Percentiles rank a stretch among this genome's conserved stretches.
Conservation (phyloP, 1,284 basidiomycete species). For the Anthracocystis panici-leucophaei region DNA sequence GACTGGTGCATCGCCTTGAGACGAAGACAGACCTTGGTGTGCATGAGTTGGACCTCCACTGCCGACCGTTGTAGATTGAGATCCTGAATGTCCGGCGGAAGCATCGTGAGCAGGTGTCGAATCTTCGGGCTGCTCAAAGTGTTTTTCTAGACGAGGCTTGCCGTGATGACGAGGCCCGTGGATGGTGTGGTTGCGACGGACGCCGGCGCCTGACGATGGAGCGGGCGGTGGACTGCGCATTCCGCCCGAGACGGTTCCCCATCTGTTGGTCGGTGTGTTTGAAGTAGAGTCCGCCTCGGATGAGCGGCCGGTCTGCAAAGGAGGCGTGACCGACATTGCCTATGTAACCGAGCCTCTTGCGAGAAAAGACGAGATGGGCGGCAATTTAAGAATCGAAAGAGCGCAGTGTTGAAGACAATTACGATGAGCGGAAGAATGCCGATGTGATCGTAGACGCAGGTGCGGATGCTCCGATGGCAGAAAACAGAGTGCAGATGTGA, state of each 20-base stretch:
- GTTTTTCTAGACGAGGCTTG: conserved; percentile 50
- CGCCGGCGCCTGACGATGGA: conserved; percentile 43
- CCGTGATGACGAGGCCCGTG: conserved; percentile 44
- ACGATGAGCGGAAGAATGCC: not conserved
- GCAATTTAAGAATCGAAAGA: not conserved
- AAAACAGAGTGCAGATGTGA: not conserved
- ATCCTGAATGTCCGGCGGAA: not conserved
- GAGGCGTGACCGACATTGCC: conserved; percentile 36
- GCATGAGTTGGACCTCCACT: not conserved
- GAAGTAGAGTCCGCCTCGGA: conserved; percentile 11
- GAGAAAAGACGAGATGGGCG: no score
- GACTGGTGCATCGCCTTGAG: conserved; percentile 1
- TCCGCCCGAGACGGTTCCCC: conserved; percentile 44
- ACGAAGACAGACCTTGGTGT: conserved; percentile 1
- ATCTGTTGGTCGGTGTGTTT: conserved; percentile 21
- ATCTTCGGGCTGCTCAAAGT: conserved; percentile 53
- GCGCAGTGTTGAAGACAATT: not conserved
- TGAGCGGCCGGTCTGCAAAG: conserved; percentile 11
- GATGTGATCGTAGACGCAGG: not conserved
- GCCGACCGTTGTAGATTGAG: not conserved
- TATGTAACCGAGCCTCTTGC: not conserved
- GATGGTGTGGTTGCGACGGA: conserved; percentile 51
- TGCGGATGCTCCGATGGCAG: not conserved
- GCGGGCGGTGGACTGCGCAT: conserved; percentile 48
- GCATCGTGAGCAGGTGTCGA: not conserved